These are phyloP conservation scores for Cornus controversa DNA, from an alignment of 148 eudicot genomes.

Conservation along the genomic window DNA sequence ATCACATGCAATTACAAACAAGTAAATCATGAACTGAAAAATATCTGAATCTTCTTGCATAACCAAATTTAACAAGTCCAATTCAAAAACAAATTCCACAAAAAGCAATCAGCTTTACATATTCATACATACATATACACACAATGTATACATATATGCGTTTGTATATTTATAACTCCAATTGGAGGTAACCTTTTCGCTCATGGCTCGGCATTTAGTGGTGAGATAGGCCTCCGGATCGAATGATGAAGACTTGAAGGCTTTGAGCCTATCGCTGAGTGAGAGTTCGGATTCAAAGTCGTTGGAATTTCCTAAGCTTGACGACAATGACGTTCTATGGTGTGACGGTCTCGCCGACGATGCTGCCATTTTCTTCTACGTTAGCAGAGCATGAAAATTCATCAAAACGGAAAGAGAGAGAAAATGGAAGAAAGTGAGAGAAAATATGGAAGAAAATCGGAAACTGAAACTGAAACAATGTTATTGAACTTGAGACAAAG, in stretches of 20 bases:
- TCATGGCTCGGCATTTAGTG: conserved; percentile 58
- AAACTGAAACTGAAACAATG: background rate
- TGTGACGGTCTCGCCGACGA: background rate
- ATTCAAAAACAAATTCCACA: background rate
- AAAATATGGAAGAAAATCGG: background rate
- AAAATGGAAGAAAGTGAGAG: background rate
- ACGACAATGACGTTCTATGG: conserved; percentile 2
- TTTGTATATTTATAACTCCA: background rate
- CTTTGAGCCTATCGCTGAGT: conserved; percentile 73
- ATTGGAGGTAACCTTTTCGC: conserved; percentile 58
- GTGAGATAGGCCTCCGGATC: conserved; percentile 63
- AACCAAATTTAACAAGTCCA: background rate
- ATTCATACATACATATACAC: background rate
- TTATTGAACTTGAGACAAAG: background rate
- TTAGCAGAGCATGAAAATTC: no score
- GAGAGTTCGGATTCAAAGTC: conserved; percentile 64
- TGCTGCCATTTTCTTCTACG: background rate
- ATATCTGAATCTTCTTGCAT: background rate
- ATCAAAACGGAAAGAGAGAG: background rate
- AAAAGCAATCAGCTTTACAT: background rate
- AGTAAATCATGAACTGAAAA: background rate
- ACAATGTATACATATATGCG: background rate
- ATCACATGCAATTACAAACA: no score
- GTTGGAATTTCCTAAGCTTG: conserved; percentile 45
- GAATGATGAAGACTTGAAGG: conserved; percentile 64